A percentile compares a stretch with the other conserved stretches of the same genome.
Conservation (phyloP, 768 basidiomycete genomes). For the Wakefieldia striispora region DNA sequence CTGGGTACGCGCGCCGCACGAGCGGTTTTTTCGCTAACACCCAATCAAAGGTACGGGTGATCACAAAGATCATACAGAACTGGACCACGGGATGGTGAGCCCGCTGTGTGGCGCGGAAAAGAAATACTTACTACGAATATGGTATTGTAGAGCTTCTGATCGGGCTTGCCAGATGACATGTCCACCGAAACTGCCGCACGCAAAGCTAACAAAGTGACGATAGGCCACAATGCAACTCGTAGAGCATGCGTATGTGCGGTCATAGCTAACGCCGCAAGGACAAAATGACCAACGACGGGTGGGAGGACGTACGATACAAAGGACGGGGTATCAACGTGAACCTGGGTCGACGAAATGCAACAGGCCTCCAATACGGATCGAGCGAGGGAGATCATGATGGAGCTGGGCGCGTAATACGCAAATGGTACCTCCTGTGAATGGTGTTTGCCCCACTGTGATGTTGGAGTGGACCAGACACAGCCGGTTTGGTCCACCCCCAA, state of each 20-base stretch:
- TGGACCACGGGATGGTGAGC: not conserved
- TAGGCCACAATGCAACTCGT: constrained; percentile 47
- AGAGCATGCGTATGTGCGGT: constrained; percentile 41
- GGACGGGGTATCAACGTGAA: constrained; percentile 30
- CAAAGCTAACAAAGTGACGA: constrained; percentile 43
- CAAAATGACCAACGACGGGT: constrained; percentile 42
- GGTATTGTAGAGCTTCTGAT: constrained; percentile 5
- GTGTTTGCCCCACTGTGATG: no score
- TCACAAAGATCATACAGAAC: constrained; percentile 10
- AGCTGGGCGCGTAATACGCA: no score
- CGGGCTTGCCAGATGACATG: constrained; percentile 1
- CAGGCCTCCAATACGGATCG: no score
- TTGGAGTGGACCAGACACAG: no score
- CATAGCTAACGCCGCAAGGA: constrained; percentile 47
- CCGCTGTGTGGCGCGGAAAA: not conserved
- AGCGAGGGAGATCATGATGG: no score
- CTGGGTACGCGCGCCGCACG: not conserved
- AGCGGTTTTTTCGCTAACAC: constrained; percentile 5
- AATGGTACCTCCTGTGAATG: no score
- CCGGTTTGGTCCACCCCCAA: no score
- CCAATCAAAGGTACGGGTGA: constrained; percentile 18
- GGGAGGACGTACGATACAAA: constrained; percentile 42
- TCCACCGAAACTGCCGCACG: constrained; percentile 31
- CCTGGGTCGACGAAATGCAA: no score
- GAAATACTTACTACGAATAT: constrained; percentile 7